Evolutionary conservation across 140 eudicot species (phyloP), one percentile per base, ranked within the genome.

Genomic region (Artemisia princeps): DNA sequence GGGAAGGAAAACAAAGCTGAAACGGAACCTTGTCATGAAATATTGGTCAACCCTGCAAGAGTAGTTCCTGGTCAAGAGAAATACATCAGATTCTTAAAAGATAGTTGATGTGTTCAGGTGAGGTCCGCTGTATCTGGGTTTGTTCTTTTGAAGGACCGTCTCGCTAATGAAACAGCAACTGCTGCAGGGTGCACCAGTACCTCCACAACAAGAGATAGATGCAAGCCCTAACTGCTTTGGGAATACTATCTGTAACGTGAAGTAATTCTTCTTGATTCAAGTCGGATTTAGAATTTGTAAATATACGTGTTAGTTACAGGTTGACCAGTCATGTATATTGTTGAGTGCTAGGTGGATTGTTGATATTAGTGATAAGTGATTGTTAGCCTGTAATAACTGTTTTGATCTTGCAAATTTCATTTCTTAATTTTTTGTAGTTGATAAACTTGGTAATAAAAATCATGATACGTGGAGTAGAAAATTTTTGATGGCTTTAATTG

Each of bases 51-150:
- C 44, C 44, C 44, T 0, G 94, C 95, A 8, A 64, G 97, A 58
- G 97, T 90, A 61, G 94, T 90, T 10, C 97, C 88, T 7, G 87
- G 87, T 10, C 97, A 90, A 55, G 97, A 90, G 77, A 90, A 90
- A 55, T 84, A 62, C 72, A 87, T 90, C 12, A 87, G 79, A 62
- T 90, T 90, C 13, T 67, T 84, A 60, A 84, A 87, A 60, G 95
- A 81, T 14, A 83, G 94, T 70, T 69, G 95, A 83, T 90, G 87
- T 6, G 76, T 77, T 12, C 95, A 95, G 1, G 87, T 87, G 42
- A 90, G 81, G 62, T 69, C 87, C 23, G 88, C 97, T 46, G 57
- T 88, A 14, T 90, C 97, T 1, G 97, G 97, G 24, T 90, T 87
- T 61, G 90, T 87, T 28, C 90, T 90, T 42, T 67, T 90, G 63